Evolutionary conservation across 1,284 basidiomycete genomes (phyloP), one percentile per base, ranked within the genome.

Genomic region (Calocybe gambosa): DNA sequence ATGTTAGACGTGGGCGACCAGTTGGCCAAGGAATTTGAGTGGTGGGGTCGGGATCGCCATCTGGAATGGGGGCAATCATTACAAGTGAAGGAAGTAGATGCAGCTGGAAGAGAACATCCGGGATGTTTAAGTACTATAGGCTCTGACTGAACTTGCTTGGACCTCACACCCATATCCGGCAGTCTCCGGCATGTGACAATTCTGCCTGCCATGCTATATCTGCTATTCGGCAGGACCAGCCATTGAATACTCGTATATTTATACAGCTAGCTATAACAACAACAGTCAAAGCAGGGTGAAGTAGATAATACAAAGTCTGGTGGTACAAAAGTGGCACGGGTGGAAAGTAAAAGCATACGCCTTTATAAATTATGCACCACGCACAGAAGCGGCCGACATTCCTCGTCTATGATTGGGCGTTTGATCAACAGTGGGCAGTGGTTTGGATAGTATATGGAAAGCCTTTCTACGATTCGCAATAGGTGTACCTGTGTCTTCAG

Each of bases 11-110:
- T 34, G 67, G 69, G 31, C 77, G 69, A 6, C 75, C 72, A 29
- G 78, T 71, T 20, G 85, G 86, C 85, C 85, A 89, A 33, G 85
- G 63, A 42, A 87, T 79, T 61, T 86, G 85, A 8, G 78, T 82
- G 1, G 82, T 85, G 9, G 83, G 81, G 60, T 87, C 72, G 26
- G 81, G 76, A 62, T 85, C 81, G 15, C 72, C 67, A 58, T 82
- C 78, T 15, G 70, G 67, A 55, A 71, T 67, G 50, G 77, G 69
- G 43, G 78, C 73, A 59, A 81, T 75, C 59, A 81, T 71, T 64
- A 71, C 34, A 46, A 42, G 47, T 37, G 51, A 35, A 47, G 43
- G 36, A 52, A 39, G 50, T 43, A 34, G 46, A 42, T 48, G 45
- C 48, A 16, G 25, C 42, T 39, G 40, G 36, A 50, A 50, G 50